These are phyloP conservation scores for Exophiala mesophila DNA, from an alignment of 2,329 filamentous ascomycete species.

Conservation along the genomic window DNA sequence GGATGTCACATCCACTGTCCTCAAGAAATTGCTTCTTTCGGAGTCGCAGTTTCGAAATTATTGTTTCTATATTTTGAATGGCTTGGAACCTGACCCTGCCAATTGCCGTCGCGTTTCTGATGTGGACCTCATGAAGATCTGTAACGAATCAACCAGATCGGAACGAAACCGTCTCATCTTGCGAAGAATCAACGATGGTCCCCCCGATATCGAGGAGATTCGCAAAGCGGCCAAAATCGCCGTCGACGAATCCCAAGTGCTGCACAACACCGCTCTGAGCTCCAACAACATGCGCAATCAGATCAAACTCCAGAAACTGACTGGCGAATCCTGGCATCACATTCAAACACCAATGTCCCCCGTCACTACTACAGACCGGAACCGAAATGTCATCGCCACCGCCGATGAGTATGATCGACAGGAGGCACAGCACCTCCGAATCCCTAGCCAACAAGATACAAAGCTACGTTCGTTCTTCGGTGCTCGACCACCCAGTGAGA, in stretches of 20 bases:
- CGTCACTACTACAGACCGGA: slow-evolving; percentile 39
- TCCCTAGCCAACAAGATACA: slow-evolving; percentile 29
- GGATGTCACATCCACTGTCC: slow-evolving; percentile 83
- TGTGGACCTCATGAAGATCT: slow-evolving; percentile 82
- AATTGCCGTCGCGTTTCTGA: slow-evolving; percentile 80
- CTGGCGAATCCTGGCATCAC: slow-evolving; percentile 80
- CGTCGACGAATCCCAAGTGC: slow-evolving; percentile 75
- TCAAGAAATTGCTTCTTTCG: slow-evolving; percentile 80
- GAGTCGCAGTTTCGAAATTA: slow-evolving; percentile 92
- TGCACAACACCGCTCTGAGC: slow-evolving; percentile 58
- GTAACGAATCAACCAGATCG: slow-evolving; percentile 75
- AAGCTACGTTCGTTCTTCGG: slow-evolving; percentile 69
- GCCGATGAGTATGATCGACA: slow-evolving; percentile 45
- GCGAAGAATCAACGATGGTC: slow-evolving; percentile 84
- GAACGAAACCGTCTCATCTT: slow-evolving; percentile 89
- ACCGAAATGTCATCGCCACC: slow-evolving; percentile 32
- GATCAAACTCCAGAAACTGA: slow-evolving; percentile 80
- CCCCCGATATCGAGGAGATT: slow-evolving; percentile 81
- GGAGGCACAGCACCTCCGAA: slow-evolving; percentile 28
- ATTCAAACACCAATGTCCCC: slow-evolving; percentile 85
- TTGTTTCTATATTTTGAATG: slow-evolving; percentile 91
- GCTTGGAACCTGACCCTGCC: slow-evolving; percentile 73
- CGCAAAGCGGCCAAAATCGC: slow-evolving; percentile 84
- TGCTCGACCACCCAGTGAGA: slow-evolving; percentile 86
- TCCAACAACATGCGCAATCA: slow-evolving; percentile 70